Conservation (phyloP, 1,139 yeast genomes). For the Blastobotrys aristatus region DNA sequence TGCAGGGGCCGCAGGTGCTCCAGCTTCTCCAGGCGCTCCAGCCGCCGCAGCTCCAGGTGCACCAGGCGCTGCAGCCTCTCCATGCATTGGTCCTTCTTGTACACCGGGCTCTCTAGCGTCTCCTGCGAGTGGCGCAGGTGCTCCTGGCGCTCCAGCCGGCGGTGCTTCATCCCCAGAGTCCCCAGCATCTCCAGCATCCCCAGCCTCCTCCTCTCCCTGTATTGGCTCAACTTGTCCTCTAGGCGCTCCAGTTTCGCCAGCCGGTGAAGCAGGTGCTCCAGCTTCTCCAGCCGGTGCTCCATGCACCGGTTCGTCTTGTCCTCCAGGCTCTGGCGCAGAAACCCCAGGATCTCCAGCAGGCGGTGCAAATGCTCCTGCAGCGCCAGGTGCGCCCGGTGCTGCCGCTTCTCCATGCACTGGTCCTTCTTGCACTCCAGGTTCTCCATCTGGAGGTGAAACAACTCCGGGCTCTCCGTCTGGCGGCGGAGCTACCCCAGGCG, state of each 20-base stretch:
- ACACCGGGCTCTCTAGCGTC: not conserved
- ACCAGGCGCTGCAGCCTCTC: not conserved
- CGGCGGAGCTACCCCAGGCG: constrained; percentile 1
- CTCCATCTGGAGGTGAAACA: not conserved
- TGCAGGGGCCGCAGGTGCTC: not conserved
- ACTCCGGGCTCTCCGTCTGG: constrained; percentile 4
- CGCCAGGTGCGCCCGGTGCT: not conserved
- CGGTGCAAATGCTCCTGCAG: not conserved
- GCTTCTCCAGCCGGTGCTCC: not conserved
- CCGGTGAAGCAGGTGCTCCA: not conserved
- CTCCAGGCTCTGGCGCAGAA: not conserved
- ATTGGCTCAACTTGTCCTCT: not conserved
- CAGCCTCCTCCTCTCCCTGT: no score
- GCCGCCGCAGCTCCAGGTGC: constrained; percentile 6
- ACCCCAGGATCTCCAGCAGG: not conserved
- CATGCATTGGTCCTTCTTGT: constrained; percentile 1
- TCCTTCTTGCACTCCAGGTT: not conserved
- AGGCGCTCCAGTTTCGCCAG: not conserved
- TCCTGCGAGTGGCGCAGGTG: not conserved
- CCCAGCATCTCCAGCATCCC: constrained; percentile 2
- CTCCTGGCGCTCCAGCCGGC: not conserved
- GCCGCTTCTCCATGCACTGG: not conserved
- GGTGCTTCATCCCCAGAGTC: not conserved
- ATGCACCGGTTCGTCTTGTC: no score
- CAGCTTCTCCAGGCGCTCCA: not conserved